Evolutionary conservation across 139 green algal species (phyloP).

Genomic region (Penium margaritaceum): DNA sequence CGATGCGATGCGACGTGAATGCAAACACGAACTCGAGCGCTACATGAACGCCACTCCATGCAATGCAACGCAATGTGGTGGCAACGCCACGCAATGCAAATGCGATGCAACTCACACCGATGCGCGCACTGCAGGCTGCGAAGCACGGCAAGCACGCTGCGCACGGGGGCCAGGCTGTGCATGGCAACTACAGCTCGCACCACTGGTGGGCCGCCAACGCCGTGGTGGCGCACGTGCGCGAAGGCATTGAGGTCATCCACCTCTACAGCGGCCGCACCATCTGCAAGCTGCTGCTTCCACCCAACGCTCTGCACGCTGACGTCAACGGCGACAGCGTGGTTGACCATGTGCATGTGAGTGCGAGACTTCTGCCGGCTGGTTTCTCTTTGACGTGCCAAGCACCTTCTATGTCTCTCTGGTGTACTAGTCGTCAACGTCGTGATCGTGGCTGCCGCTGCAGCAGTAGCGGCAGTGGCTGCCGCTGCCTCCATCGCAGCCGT

Average conservation of each 20-base stretch:
- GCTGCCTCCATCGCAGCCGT: too few species aligned
- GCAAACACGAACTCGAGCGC: too few species aligned
- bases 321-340: constrained; percentile 89
- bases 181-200: constrained; percentile 17
- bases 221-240: constrained; percentile 79
- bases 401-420: neutral
- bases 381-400: neutral
- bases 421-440: neutral
- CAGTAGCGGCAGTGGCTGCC: too few species aligned
- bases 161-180: constrained; percentile 18
- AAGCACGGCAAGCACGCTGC: neutral
- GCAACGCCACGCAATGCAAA: neutral
- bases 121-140: neutral
- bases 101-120: neutral
- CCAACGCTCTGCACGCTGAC: constrained; percentile 75
- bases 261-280: constrained; percentile 67
- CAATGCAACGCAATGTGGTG: neutral
- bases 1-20: too few species aligned
- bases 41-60: neutral
- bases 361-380: neutral
- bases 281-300: constrained; percentile 67
- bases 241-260: constrained; percentile 85
- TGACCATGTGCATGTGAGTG: constrained; percentile 70
- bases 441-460: neutral
- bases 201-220: constrained; percentile 65